Percentiles rank a stretch among this genome's conserved stretches.
phyloP scores from a whole-genome alignment of 495 filamentous ascomycete genomes.

The Neurospora discreta region DNA sequence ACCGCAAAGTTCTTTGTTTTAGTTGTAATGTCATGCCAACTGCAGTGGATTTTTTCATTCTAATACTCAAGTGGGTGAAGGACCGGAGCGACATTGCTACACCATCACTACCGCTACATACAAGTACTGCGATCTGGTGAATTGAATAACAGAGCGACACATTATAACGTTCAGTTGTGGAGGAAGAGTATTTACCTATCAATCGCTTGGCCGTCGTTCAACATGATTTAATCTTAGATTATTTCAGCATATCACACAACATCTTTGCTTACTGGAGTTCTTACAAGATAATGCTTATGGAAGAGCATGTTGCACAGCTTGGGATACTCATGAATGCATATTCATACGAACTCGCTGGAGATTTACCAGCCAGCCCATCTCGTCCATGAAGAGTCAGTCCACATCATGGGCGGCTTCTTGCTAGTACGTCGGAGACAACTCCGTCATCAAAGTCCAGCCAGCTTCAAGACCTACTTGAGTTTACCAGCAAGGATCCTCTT shows the following conservation, averaged over 20 bases:
- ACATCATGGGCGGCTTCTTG: not conserved
- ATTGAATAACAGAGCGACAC: not conserved
- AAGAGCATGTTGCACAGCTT: no score
- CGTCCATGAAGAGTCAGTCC: not conserved
- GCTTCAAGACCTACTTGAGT: not conserved
- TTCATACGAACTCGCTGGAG: not conserved
- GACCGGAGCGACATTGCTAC: not conserved
- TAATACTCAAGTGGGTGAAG: not conserved
- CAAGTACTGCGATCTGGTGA: not conserved
- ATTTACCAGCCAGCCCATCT: not conserved
- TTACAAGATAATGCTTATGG: not conserved
- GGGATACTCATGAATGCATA: not conserved
- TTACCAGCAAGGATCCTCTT: not conserved
- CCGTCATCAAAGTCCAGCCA: not conserved
- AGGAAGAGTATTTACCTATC: not conserved
- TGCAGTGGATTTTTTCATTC: not conserved
- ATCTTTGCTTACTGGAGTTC: not conserved
- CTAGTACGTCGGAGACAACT: not conserved
- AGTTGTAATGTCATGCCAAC: not conserved
- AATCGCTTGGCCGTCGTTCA: not conserved
- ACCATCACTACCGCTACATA: not conserved
- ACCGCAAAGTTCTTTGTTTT: not conserved
- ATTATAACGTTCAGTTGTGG: not conserved
- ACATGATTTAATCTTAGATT: not conserved
- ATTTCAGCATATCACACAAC: not conserved